These are phyloP conservation scores for Termitomyces sp. DNA, from an alignment of 768 basidiomycete genomes.

Conservation along the genomic window DNA sequence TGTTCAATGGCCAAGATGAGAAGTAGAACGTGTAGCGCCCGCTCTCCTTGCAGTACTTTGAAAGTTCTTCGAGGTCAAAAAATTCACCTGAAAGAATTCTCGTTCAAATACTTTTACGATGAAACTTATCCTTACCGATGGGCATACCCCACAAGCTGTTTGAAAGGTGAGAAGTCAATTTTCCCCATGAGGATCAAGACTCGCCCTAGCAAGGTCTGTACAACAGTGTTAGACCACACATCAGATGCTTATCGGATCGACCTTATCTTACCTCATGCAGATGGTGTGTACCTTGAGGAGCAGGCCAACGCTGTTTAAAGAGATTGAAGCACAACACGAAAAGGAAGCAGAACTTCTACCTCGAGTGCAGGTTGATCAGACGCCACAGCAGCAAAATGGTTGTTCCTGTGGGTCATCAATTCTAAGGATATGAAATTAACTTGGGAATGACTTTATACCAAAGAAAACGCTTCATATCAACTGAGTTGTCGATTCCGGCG, in stretches of 20 bases:
- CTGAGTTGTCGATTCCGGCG: too few relatives aligned
- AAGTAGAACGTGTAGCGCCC: slow-evolving; percentile 68
- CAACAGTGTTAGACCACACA: neutral
- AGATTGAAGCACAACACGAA: neutral
- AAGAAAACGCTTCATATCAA: too few relatives aligned
- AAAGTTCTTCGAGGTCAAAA: slow-evolving; percentile 62
- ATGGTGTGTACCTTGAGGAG: slow-evolving; percentile 30
- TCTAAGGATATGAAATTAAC: neutral
- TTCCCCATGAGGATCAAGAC: neutral
- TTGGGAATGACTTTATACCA: too few relatives aligned
- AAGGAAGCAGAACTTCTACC: slow-evolving; percentile 26
- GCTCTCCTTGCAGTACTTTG: slow-evolving; percentile 46
- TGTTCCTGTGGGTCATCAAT: slow-evolving; percentile 36
- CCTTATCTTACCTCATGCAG: slow-evolving; percentile 51
- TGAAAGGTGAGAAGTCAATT: neutral
- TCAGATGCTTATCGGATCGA: neutral
- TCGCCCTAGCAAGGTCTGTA: neutral
- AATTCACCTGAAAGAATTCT: slow-evolving; percentile 46
- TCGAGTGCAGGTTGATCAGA: slow-evolving; percentile 64
- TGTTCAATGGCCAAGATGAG: slow-evolving; percentile 64
- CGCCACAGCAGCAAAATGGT: slow-evolving; percentile 64
- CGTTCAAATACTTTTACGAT: neutral
- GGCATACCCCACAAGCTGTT: slow-evolving; percentile 67
- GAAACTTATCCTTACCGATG: slow-evolving; percentile 39
- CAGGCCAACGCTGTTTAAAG: slow-evolving; percentile 43